Percentiles rank a stretch among this genome's conserved stretches.
Conservation (phyloP, 768 basidiomycete species). For the Termitomyces sp. region DNA sequence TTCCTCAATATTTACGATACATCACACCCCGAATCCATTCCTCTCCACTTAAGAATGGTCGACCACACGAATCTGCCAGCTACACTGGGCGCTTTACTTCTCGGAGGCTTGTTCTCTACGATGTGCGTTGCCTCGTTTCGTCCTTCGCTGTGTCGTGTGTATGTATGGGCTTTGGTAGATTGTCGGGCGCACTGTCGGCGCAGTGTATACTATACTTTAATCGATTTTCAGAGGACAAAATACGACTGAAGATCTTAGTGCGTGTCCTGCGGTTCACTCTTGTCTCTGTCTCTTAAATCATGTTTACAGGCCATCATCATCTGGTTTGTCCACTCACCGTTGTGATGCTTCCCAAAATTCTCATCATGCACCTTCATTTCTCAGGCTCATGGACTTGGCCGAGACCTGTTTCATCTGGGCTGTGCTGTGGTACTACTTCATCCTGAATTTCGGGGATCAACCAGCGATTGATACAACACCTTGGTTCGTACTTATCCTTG, state of each 20-base stretch:
- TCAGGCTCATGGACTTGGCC: constrained; percentile 25
- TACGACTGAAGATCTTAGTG: neutral
- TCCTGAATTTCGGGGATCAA: constrained; percentile 36
- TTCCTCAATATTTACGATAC: too few species aligned
- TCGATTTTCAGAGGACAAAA: neutral
- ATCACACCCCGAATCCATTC: too few species aligned
- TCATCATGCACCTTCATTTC: neutral
- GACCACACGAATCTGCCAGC: neutral
- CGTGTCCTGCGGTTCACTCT: neutral
- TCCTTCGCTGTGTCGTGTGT: neutral
- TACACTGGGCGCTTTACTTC: neutral
- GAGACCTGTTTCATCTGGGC: constrained; percentile 33
- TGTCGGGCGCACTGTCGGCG: neutral
- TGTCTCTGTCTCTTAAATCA: neutral
- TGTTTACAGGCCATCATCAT: neutral
- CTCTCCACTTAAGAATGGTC: neutral
- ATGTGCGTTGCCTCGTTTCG: neutral
- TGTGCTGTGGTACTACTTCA: constrained; percentile 36
- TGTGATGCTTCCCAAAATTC: too few species aligned
- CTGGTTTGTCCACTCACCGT: neutral
- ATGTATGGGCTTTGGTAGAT: neutral
- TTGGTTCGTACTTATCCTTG: neutral
- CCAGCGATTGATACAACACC: constrained; percentile 21
- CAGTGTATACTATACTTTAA: neutral
- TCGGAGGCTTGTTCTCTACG: neutral